Evolutionary conservation across 176 grass and related monocot species (phyloP).

Genomic region (Pharus latifolius): DNA sequence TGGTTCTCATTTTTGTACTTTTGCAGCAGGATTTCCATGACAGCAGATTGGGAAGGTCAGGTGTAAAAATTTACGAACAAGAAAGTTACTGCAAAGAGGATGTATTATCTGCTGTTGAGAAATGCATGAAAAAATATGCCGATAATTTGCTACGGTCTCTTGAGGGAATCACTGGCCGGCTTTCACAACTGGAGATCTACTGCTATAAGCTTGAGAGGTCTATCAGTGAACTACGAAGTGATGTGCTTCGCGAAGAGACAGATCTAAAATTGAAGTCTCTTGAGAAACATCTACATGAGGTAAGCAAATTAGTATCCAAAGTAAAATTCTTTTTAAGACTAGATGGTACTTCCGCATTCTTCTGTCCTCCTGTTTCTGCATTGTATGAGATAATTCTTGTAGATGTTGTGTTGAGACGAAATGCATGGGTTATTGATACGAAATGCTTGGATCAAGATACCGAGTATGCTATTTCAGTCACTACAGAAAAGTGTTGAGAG

Average conservation of each 20-base stretch:
- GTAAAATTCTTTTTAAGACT: neutral
- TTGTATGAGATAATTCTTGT: neutral
- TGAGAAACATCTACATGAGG: conserved; percentile 78
- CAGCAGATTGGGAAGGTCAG: conserved; percentile 43
- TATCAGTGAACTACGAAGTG: conserved; percentile 49
- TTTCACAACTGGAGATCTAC: conserved; percentile 70
- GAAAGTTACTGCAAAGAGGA: conserved; percentile 62
- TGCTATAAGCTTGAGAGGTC: conserved; percentile 70
- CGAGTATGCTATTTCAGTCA: no score
- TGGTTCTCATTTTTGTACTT: neutral
- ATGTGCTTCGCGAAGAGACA: conserved; percentile 47
- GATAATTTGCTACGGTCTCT: conserved; percentile 73
- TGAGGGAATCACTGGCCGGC: conserved; percentile 54
- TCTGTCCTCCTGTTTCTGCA: neutral
- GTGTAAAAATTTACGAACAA: conserved; percentile 48
- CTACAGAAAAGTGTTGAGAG: no score
- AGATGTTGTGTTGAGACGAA: neutral
- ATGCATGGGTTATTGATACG: no score
- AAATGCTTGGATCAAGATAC: no score
- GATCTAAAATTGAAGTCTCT: conserved; percentile 58
- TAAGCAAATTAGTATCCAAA: conserved; percentile 44
- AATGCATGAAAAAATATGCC: conserved; percentile 84
- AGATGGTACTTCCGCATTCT: neutral
- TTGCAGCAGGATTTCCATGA: conserved; percentile 51
- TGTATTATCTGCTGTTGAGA: conserved; percentile 67